A percentile compares a stretch with the other conserved stretches of the same genome.
Evolutionary conservation across 129 eudicot genomes (phyloP).

Genomic region (Helianthus tuberosus): DNA sequence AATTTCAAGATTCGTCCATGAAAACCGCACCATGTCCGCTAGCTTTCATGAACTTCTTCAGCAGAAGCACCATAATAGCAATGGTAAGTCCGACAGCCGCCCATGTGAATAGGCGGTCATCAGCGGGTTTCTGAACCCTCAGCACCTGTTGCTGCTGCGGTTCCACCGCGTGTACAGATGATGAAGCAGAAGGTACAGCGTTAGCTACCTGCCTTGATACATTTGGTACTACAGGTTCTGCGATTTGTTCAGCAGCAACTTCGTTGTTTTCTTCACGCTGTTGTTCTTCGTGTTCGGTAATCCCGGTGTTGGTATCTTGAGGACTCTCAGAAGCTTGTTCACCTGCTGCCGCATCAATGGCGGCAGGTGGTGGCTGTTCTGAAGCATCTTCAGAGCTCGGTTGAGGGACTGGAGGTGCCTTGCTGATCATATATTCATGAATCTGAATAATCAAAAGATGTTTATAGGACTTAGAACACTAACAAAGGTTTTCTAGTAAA

Average conservation of each 20-base stretch:
- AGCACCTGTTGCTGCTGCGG: constrained; percentile 37
- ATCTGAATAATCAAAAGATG: constrained; percentile 47
- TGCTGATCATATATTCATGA: constrained; percentile 88
- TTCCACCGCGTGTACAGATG: constrained; percentile 35
- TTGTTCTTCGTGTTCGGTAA: constrained; percentile 28
- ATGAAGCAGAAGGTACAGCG: constrained; percentile 21
- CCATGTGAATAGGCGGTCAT: constrained; percentile 87
- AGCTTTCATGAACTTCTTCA: constrained; percentile 91
- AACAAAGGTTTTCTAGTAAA: not conserved
- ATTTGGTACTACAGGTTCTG: constrained; percentile 30
- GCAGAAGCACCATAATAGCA: constrained; percentile 69
- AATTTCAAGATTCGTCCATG: constrained; percentile 67
- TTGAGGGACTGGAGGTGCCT: constrained; percentile 78
- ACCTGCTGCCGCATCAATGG: constrained; percentile 35
- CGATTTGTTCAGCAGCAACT: constrained; percentile 34
- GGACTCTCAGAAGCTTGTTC: constrained; percentile 42
- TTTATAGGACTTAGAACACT: constrained; percentile 1
- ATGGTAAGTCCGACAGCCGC: constrained; percentile 88
- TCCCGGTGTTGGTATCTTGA: constrained; percentile 35
- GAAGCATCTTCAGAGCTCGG: constrained; percentile 28
- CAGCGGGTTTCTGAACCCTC: constrained; percentile 63
- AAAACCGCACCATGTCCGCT: constrained; percentile 73
- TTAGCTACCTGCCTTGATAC: constrained; percentile 33
- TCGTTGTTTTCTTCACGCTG: constrained; percentile 52
- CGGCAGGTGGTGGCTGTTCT: constrained; percentile 30